A percentile compares a stretch with the other conserved stretches of the same genome.
Evolutionary conservation across 2,329 filamentous ascomycete genomes (phyloP).

Genomic region (Ceratocystis ficicola): DNA sequence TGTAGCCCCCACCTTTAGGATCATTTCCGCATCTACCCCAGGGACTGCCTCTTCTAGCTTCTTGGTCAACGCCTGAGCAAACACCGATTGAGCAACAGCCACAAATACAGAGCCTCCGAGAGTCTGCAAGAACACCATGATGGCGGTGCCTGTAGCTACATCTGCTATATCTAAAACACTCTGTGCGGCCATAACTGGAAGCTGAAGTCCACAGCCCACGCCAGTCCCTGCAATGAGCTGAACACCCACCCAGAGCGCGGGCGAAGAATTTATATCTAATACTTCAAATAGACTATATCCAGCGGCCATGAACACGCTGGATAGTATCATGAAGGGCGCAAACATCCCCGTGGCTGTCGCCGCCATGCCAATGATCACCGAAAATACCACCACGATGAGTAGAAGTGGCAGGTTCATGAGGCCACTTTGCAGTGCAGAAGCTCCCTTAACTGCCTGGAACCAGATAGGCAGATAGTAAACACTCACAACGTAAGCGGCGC

Average conservation of each 20-base stretch:
- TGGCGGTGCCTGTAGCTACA: constrained; percentile 36
- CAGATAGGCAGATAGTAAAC: constrained; percentile 31
- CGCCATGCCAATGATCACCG: constrained; percentile 27
- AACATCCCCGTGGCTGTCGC: constrained; percentile 33
- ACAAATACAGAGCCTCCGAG: constrained; percentile 40
- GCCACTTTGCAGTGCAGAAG: constrained; percentile 29
- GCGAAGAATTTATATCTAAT: constrained; percentile 27
- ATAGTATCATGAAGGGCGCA: constrained; percentile 31
- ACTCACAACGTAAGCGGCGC: constrained; percentile 27
- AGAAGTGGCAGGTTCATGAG: constrained; percentile 31
- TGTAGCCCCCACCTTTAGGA: constrained; percentile 12
- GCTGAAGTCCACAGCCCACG: constrained; percentile 35
- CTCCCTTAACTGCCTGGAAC: constrained; percentile 32
- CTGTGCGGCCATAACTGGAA: constrained; percentile 36
- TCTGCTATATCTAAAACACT: constrained; percentile 34
- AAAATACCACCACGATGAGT: constrained; percentile 29
- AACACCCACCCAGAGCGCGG: constrained; percentile 20
- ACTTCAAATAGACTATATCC: constrained; percentile 32
- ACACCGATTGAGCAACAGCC: constrained; percentile 40
- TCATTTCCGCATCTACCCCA: constrained; percentile 2
- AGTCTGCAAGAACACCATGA: constrained; percentile 37
- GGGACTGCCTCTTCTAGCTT: constrained; percentile 1
- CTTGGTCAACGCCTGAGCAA: constrained; percentile 25
- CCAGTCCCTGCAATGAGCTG: constrained; percentile 28
- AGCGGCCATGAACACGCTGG: constrained; percentile 27